Evolutionary conservation across 1,284 basidiomycete species (phyloP).

Genomic region (Leccinum fallax): DNA sequence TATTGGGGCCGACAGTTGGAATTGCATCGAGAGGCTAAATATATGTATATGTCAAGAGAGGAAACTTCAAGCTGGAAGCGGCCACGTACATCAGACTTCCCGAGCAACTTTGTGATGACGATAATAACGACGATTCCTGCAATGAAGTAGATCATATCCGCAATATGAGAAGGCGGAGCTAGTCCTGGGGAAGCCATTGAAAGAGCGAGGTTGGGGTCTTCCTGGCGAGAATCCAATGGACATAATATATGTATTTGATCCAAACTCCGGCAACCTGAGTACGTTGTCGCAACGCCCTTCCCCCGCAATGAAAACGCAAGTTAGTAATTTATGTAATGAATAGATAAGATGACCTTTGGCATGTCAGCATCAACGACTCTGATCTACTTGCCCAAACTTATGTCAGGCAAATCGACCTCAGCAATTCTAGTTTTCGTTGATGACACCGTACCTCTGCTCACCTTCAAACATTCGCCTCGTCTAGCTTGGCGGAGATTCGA

Average conservation of each 20-base stretch:
- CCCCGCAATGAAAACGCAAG: background rate
- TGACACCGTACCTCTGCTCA: background rate
- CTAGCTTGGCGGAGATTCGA: background rate
- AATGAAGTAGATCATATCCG: background rate
- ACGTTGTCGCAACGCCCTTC: background rate
- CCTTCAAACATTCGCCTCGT: background rate
- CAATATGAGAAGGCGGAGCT: background rate
- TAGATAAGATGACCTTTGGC: background rate
- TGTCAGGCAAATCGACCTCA: background rate
- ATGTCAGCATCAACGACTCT: background rate
- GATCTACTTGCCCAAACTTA: background rate
- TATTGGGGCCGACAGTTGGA: constrained; percentile 25
- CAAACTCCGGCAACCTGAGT: background rate
- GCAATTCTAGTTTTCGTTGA: background rate
- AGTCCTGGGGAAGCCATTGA: constrained; percentile 3
- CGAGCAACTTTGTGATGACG: background rate
- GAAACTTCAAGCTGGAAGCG: background rate
- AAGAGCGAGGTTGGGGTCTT: background rate
- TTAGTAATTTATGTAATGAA: constrained; percentile 8
- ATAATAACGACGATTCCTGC: background rate
- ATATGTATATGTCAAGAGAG: background rate
- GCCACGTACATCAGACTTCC: constrained; percentile 4
- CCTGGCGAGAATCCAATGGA: background rate
- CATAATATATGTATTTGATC: constrained; percentile 4
- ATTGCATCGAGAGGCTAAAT: constrained; percentile 21